Evolutionary conservation across 2,329 filamentous ascomycete species (phyloP).

Genomic region (Xylaria sp.): DNA sequence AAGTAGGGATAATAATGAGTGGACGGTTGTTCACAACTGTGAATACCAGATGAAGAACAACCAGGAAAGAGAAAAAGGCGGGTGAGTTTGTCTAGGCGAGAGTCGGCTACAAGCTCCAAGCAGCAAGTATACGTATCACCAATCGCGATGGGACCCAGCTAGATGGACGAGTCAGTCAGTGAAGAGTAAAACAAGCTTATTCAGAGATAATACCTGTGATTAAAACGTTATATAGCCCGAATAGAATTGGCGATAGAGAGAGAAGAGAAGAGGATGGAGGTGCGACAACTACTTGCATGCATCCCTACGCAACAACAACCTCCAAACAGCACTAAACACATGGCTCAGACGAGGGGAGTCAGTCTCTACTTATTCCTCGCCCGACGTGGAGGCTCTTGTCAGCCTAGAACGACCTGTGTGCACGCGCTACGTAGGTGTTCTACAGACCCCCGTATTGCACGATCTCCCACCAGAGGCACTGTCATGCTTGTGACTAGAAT

Average conservation of each 20-base stretch:
- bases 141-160: not conserved
- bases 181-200: not conserved
- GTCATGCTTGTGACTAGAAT: not conserved
- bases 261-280: not conserved
- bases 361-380: constrained; percentile 12
- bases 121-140: not conserved
- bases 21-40: constrained; percentile 11
- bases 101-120: too few species aligned
- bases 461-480: constrained; percentile 4
- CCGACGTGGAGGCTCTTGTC: constrained; percentile 1
- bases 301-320: not conserved
- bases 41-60: constrained; percentile 1
- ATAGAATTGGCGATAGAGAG: not conserved
- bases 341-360: not conserved
- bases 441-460: constrained; percentile 9
- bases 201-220: not conserved
- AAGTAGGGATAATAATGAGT: constrained; percentile 16
- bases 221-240: not conserved
- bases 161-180: too few species aligned
- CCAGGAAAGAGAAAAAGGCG: not conserved
- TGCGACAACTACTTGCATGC: not conserved
- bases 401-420: constrained; percentile 5
- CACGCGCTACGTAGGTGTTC: too few species aligned
- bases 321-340: not conserved
- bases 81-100: too few species aligned